Percentiles rank a stretch among this genome's conserved stretches.
These are phyloP conservation scores for Pulveroboletus sp. DNA, from an alignment of 768 basidiomycete genomes.

Conservation along the genomic window DNA sequence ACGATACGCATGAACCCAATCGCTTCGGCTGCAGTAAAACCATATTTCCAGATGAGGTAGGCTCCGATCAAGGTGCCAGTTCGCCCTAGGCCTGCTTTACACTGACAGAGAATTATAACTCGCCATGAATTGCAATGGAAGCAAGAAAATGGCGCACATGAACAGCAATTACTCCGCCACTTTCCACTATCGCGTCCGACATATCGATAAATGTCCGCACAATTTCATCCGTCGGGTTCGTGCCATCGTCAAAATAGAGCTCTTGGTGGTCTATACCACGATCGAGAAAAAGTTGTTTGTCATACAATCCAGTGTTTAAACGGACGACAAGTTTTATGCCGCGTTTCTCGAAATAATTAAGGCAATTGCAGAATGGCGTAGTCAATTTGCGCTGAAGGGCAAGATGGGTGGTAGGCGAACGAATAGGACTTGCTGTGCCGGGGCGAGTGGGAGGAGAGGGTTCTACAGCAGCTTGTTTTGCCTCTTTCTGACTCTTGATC, in stretches of 20 bases:
- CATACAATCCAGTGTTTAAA: slow-evolving; percentile 90
- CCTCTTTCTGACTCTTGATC: slow-evolving; percentile 73
- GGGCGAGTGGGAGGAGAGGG: slow-evolving; percentile 28
- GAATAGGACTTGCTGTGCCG: slow-evolving; percentile 19
- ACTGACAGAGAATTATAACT: slow-evolving; percentile 43
- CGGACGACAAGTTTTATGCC: slow-evolving; percentile 90
- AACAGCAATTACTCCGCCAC: slow-evolving; percentile 80
- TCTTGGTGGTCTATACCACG: slow-evolving; percentile 86
- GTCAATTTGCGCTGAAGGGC: slow-evolving; percentile 77
- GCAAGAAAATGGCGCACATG: slow-evolving; percentile 54
- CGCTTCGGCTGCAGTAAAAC: slow-evolving; percentile 92
- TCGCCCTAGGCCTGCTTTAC: slow-evolving; percentile 93
- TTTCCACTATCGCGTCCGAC: slow-evolving; percentile 72
- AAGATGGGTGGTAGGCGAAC: slow-evolving; percentile 36
- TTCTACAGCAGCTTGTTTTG: slow-evolving; percentile 37
- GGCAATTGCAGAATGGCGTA: slow-evolving; percentile 80
- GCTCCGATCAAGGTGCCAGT: slow-evolving; percentile 97
- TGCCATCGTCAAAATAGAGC: slow-evolving; percentile 97
- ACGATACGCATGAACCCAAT: slow-evolving; percentile 99
- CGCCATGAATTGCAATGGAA: slow-evolving; percentile 10
- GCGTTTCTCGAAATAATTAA: slow-evolving; percentile 88
- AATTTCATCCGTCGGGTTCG: slow-evolving; percentile 95
- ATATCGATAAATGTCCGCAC: slow-evolving; percentile 87
- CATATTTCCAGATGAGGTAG: slow-evolving; percentile 98
- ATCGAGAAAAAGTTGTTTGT: slow-evolving; percentile 73